Base-by-base conservation (phyloP, 129 eudicot species). In the Escallonia herrerae region DNA sequence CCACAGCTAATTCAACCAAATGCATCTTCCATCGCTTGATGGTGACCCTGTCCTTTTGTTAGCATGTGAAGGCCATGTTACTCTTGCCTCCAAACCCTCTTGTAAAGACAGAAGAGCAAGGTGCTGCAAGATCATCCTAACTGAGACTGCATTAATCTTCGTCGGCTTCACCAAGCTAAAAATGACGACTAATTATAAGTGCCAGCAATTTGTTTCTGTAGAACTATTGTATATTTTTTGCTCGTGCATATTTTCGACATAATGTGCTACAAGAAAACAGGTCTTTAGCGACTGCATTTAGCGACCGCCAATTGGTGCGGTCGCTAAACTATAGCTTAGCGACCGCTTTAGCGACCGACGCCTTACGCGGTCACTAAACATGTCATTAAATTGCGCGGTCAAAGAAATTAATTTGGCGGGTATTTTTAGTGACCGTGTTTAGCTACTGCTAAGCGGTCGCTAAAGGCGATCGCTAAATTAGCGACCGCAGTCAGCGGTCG, bases 41-140 rank as follows among this genome's bases (percentile, higher is more conserved):
- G 39, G 61, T 3, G 59, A 47, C 44, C 59, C 42, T 60, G 33
- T 51, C 40, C 40, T 5, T 6, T 49, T 8, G 49, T 50, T 39
- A 60, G 15, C 74, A 60, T 60, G 67, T 60, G 67, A 15, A 47
- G 66, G 52, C 66, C 73, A 59, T 60, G 74, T 69, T 69, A 60
- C 67, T 49, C 58, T 69, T 52, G 66, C 59, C 8, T 10, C 6
- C 9, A 13, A 2, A 57, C 22, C 46, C 52, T 47, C 40, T 22
- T 56, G 6, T 60, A 39, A 58, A 57, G 45, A 44, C 39, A 44
- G 8, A 37, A 44, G 7, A 22, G 33, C 33, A 60, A 6, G 62
- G 14, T 33, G 62, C 62, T 40, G n/a, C 11, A 43, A 62, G 38
- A 62, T 62, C 8, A 37, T 58, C 14, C 14, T 12, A 58, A 58